phyloP scores from a whole-genome alignment of 495 filamentous ascomycete genomes.

The Aspergillus cavernicola region DNA sequence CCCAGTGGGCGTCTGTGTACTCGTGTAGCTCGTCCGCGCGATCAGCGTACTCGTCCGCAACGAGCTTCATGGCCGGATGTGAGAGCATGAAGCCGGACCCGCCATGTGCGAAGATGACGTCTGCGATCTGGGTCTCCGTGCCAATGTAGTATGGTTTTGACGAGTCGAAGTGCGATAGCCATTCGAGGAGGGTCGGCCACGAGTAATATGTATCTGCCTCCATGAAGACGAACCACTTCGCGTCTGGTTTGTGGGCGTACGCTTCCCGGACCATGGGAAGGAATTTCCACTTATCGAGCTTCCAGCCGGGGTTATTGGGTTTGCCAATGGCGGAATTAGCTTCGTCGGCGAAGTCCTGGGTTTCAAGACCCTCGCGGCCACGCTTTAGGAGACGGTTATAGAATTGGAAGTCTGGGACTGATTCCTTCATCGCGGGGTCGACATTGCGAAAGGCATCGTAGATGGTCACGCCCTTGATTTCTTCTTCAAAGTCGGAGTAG shows the following conservation, averaged over 20 bases:
- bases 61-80: slow-evolving; percentile 46
- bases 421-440: slow-evolving; percentile 29
- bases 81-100: slow-evolving; percentile 66
- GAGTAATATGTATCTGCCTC: slow-evolving; percentile 66
- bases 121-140: slow-evolving; percentile 51
- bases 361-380: slow-evolving; percentile 37
- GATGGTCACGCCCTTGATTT: slow-evolving; percentile 36
- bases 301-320: slow-evolving; percentile 51
- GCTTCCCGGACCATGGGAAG: slow-evolving; percentile 52
- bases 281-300: slow-evolving; percentile 59
- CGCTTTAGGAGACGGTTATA: slow-evolving; percentile 46
- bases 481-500: slow-evolving; percentile 48
- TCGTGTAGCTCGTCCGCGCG: slow-evolving; percentile 49
- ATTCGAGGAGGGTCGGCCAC: slow-evolving; percentile 57
- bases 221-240: slow-evolving; percentile 67
- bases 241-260: slow-evolving; percentile 38
- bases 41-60: slow-evolving; percentile 41
- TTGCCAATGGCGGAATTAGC: slow-evolving; percentile 45
- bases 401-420: slow-evolving; percentile 47
- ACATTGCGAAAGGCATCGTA: slow-evolving; percentile 48
- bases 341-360: slow-evolving; percentile 39
- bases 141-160: slow-evolving; percentile 55
- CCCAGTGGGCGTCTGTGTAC: slow-evolving; percentile 57
- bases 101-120: slow-evolving; percentile 61
- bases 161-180: slow-evolving; percentile 51